Conservation (phyloP, 2,329 filamentous ascomycete genomes). For the Phialemonium atrogriseum region DNA sequence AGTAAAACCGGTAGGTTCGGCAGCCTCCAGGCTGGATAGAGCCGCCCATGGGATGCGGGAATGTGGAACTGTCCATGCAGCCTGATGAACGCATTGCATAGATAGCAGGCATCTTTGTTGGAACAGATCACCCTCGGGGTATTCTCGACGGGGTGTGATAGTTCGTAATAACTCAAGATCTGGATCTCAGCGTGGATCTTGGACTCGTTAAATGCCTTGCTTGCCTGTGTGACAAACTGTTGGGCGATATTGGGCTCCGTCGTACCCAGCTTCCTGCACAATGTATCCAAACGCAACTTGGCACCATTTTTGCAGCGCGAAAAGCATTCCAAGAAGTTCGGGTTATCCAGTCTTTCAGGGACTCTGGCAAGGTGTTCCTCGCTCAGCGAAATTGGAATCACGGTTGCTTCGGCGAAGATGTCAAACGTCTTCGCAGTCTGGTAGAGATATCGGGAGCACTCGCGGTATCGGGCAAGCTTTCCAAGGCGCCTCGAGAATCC, state of each 20-base stretch:
- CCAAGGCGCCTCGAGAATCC: slow-evolving; percentile 12
- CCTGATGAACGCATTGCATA: slow-evolving; percentile 39
- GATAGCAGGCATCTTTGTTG: slow-evolving; percentile 41
- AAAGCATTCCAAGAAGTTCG: slow-evolving; percentile 6
- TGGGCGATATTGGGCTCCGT: no score
- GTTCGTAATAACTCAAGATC: slow-evolving; percentile 33
- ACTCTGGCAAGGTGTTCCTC: slow-evolving; percentile 14
- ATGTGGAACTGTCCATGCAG: slow-evolving; percentile 31
- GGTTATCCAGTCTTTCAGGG: neutral
- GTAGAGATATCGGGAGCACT: slow-evolving; percentile 24
- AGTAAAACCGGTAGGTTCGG: slow-evolving; percentile 16
- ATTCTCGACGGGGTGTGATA: slow-evolving; percentile 12
- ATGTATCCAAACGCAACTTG: neutral
- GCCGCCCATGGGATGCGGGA: slow-evolving; percentile 30
- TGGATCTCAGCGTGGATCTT: slow-evolving; percentile 43
- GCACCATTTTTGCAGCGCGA: slow-evolving; percentile 2
- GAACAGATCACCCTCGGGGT: slow-evolving; percentile 35
- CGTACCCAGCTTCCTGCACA: slow-evolving; percentile 3
- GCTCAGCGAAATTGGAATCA: slow-evolving; percentile 21
- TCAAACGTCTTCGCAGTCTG: slow-evolving; percentile 20
- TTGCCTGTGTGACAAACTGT: no score
- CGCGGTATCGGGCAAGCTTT: slow-evolving; percentile 28
- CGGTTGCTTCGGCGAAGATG: slow-evolving; percentile 18
- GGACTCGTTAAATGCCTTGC: slow-evolving; percentile 12
- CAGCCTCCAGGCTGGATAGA: slow-evolving; percentile 38